These are phyloP conservation scores for Penicillium vulpinum DNA, from an alignment of 2,329 filamentous ascomycete genomes.

Conservation along the genomic window DNA sequence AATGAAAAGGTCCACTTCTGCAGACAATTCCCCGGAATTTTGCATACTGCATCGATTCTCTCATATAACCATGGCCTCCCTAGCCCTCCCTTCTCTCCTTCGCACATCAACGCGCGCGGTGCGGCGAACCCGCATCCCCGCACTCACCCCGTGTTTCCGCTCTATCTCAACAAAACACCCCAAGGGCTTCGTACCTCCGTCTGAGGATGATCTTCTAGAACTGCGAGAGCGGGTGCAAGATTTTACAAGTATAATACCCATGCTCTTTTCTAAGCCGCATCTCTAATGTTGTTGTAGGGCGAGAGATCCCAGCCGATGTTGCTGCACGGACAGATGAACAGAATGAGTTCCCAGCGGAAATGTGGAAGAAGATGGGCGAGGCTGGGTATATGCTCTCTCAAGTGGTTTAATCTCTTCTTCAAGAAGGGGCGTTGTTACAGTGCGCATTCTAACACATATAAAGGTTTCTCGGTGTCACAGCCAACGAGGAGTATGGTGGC, in stretches of 20 bases:
- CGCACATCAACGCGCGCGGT: conserved; percentile 35
- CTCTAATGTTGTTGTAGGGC: conserved; percentile 47
- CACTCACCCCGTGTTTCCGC: conserved; percentile 31
- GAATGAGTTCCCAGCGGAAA: conserved; percentile 84
- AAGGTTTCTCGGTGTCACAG: conserved; percentile 85
- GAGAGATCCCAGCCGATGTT: conserved; percentile 82
- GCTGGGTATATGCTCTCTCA: conserved; percentile 57
- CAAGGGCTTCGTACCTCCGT: conserved; percentile 64
- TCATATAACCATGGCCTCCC: conserved; percentile 32
- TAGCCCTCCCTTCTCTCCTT: conserved; percentile 35
- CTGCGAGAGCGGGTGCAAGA: conserved; percentile 82
- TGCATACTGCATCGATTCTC: background rate
- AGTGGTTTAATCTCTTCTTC: rapidly evolving
- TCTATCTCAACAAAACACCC: conserved; percentile 69
- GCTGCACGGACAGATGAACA: conserved; percentile 78
- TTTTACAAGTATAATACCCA: conserved; percentile 61
- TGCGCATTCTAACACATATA: conserved; percentile 1
- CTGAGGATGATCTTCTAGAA: conserved; percentile 72
- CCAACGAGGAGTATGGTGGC: conserved; percentile 87
- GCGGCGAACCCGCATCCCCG: conserved; percentile 31
- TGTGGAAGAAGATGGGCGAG: conserved; percentile 93
- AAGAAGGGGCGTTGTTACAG: background rate
- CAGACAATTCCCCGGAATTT: background rate
- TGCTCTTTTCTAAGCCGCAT: background rate
- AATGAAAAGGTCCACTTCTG: background rate